phyloP scores from a whole-genome alignment of 1,139 yeast genomes.

The Pneumocystis murina region DNA sequence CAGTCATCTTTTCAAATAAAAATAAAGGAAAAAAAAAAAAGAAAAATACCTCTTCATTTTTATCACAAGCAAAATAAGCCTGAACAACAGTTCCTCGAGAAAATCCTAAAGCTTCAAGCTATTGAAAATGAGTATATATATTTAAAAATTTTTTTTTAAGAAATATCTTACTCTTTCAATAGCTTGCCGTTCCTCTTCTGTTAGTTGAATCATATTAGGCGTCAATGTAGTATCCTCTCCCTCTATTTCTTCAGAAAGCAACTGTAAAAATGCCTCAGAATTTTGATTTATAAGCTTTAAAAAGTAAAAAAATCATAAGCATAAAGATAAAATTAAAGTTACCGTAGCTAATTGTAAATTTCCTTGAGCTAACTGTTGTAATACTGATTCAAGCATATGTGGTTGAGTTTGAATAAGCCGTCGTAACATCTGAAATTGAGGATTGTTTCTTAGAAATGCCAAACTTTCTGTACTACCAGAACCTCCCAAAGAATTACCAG shows the following conservation, averaged over 20 bases:
- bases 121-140: not conserved
- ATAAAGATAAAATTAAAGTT: slow-evolving; percentile 18
- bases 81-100: slow-evolving; percentile 77
- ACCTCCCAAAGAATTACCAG: slow-evolving; percentile 24
- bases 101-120: slow-evolving; percentile 77
- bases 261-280: slow-evolving; percentile 71
- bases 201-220: slow-evolving; percentile 32
- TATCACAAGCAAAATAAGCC: slow-evolving; percentile 95
- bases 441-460: slow-evolving; percentile 27
- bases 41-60: slow-evolving; percentile 70
- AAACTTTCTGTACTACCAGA: slow-evolving; percentile 23
- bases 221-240: slow-evolving; percentile 26
- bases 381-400: slow-evolving; percentile 67
- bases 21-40: not conserved
- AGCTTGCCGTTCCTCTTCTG: slow-evolving; percentile 78
- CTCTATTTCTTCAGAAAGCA: slow-evolving; percentile 26
- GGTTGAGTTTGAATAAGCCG: slow-evolving; percentile 76
- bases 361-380: slow-evolving; percentile 68
- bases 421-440: slow-evolving; percentile 47
- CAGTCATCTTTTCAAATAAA: slow-evolving; percentile 5
- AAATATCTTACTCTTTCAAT: slow-evolving; percentile 37
- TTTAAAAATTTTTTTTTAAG: slow-evolving; percentile 1
- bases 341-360: slow-evolving; percentile 72
- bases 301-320: not conserved
- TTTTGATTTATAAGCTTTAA: slow-evolving; percentile 45